phyloP scores from a whole-genome alignment of 768 basidiomycete species.

The Boletus subparvulus region DNA sequence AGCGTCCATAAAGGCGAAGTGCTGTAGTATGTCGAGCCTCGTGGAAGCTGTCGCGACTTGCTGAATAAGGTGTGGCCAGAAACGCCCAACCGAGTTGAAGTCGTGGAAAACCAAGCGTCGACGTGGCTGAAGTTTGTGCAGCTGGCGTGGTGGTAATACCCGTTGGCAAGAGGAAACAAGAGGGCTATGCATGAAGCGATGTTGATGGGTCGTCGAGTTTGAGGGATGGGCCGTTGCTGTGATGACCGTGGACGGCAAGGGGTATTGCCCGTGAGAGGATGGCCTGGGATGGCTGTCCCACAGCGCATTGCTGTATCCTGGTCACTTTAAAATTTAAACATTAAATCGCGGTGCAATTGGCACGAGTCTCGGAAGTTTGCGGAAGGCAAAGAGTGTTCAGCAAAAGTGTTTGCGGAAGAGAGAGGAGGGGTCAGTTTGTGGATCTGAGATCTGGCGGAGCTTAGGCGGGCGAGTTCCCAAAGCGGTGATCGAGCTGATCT shows the following conservation, averaged over 20 bases:
- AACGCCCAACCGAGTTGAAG: too few relatives aligned
- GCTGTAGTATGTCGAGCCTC: background rate
- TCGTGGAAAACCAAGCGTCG: background rate
- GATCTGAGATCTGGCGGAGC: conserved; percentile 15
- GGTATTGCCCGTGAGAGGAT: too few relatives aligned
- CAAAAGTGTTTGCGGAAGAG: too few relatives aligned
- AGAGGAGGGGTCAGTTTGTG: conserved; percentile 8
- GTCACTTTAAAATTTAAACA: background rate
- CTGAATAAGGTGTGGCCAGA: background rate
- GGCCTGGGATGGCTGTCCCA: background rate
- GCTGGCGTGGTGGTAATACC: too few relatives aligned
- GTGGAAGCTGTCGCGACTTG: background rate
- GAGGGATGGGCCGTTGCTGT: too few relatives aligned
- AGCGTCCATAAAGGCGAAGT: background rate
- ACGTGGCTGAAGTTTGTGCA: background rate
- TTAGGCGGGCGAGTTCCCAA: background rate
- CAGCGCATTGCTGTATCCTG: conserved; percentile 2
- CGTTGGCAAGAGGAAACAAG: too few relatives aligned
- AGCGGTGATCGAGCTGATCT: conserved; percentile 4
- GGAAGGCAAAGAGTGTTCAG: too few relatives aligned
- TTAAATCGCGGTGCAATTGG: too few relatives aligned
- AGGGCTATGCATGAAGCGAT: too few relatives aligned
- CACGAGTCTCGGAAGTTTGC: too few relatives aligned
- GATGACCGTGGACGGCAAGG: background rate
- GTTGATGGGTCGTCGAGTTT: too few relatives aligned